Evolutionary conservation across 495 filamentous ascomycete genomes (phyloP).

Genomic region (Penicillium nucicola): DNA sequence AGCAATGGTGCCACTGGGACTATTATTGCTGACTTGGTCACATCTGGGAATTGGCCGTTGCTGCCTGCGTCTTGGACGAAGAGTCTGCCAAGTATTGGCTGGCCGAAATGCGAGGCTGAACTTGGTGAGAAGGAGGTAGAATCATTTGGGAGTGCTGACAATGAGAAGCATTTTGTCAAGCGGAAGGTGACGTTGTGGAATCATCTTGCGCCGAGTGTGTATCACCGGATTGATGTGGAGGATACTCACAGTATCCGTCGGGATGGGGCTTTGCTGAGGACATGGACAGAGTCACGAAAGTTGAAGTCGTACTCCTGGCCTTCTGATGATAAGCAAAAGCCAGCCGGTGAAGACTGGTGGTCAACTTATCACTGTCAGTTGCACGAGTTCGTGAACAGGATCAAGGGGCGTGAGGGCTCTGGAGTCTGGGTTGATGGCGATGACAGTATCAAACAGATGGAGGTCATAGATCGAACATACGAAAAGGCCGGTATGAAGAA

Average conservation of each 20-base stretch:
- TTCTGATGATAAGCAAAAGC: slow-evolving; percentile 29
- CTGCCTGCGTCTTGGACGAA: slow-evolving; percentile 11
- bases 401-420: slow-evolving; percentile 39
- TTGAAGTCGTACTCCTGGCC: slow-evolving; percentile 47
- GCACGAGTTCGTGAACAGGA: slow-evolving; percentile 54
- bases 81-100: slow-evolving; percentile 16
- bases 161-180: slow-evolving; percentile 22
- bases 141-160: slow-evolving; percentile 12
- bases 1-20: slow-evolving; percentile 38
- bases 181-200: slow-evolving; percentile 44
- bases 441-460: slow-evolving; percentile 51
- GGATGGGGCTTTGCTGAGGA: slow-evolving; percentile 26
- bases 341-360: slow-evolving; percentile 35
- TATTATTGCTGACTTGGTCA: slow-evolving; percentile 31
- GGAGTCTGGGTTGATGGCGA: slow-evolving; percentile 48
- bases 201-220: slow-evolving; percentile 32
- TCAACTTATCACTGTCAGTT: slow-evolving; percentile 50
- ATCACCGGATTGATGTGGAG: slow-evolving; percentile 51
- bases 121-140: slow-evolving; percentile 23
- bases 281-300: slow-evolving; percentile 40
- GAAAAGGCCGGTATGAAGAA: slow-evolving; percentile 37
- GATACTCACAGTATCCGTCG: slow-evolving; percentile 39
- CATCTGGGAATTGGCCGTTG: slow-evolving; percentile 11
- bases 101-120: slow-evolving; percentile 26
- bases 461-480: slow-evolving; percentile 54